phyloP scores from a whole-genome alignment of 192 early-diverging fungal species.

The Podila epigama region DNA sequence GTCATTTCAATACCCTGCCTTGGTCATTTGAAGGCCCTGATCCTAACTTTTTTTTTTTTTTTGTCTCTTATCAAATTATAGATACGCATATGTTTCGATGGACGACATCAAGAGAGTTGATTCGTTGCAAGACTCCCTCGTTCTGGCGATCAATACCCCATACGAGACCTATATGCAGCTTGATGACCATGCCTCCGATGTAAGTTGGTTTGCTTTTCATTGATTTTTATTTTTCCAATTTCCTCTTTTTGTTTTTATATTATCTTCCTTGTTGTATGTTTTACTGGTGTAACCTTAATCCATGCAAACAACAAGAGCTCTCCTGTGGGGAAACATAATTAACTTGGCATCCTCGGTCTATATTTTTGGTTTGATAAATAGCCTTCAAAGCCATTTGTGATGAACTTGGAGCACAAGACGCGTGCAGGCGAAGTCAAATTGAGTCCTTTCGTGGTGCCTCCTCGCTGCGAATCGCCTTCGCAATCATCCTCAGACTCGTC shows the following conservation, averaged over 20 bases:
- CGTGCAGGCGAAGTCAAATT: slow-evolving; percentile 32
- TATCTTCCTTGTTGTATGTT: not conserved
- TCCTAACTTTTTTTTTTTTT: not conserved
- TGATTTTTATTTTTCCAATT: not conserved
- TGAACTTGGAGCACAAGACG: slow-evolving; percentile 49
- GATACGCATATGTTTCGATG: slow-evolving; percentile 39
- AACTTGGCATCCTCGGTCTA: not conserved
- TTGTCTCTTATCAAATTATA: not conserved
- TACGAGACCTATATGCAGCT: slow-evolving; percentile 44
- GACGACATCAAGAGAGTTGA: slow-evolving; percentile 44
- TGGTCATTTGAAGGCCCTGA: not conserved
- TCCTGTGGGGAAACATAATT: not conserved
- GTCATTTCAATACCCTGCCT: not conserved
- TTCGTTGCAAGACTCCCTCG: slow-evolving; percentile 40
- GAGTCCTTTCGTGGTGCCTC: slow-evolving; percentile 31
- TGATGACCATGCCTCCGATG: slow-evolving; percentile 19
- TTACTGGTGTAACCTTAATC: slow-evolving; percentile 1
- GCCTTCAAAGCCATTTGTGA: slow-evolving; percentile 38
- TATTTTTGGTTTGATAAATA: not conserved
- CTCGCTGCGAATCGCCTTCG: slow-evolving; percentile 28
- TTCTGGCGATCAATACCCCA: slow-evolving; percentile 36
- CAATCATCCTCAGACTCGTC: slow-evolving; percentile 30
- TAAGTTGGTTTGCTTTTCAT: slow-evolving; percentile 12
- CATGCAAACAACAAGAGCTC: not conserved
- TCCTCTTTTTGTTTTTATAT: not conserved